Percentiles rank a stretch among this genome's conserved stretches.
These are phyloP conservation scores for Tetrapisispora arboricola DNA, from an alignment of 805 yeast genomes.

Conservation along the genomic window DNA sequence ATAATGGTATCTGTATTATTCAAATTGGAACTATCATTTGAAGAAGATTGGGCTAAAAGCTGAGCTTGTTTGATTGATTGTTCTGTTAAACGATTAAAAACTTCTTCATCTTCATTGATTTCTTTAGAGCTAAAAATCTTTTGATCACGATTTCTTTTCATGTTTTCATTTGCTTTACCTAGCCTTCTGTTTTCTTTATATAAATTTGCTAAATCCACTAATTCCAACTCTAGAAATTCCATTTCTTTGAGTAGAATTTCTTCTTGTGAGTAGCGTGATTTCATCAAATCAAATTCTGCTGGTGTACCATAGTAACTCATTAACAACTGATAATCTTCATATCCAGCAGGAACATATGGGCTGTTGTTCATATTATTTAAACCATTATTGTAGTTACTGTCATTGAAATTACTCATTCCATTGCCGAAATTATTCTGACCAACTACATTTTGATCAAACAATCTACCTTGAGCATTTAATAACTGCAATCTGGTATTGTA, in stretches of 20 bases:
- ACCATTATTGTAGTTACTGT: not conserved
- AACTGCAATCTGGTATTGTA: conserved; percentile 12
- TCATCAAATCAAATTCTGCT: conserved; percentile 8
- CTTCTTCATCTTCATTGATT: not conserved
- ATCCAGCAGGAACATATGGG: not conserved
- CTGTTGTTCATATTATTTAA: not conserved
- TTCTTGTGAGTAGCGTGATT: conserved; percentile 13
- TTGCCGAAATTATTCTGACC: not conserved
- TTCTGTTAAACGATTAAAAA: not conserved
- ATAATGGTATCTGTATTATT: not conserved
- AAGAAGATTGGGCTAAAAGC: not conserved
- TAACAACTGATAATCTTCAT: not conserved
- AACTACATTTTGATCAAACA: not conserved
- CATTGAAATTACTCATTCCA: not conserved
- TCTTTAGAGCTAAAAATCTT: not conserved
- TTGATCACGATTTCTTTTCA: not conserved
- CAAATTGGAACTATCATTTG: not conserved
- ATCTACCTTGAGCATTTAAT: conserved; percentile 6
- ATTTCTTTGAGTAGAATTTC: conserved; percentile 17
- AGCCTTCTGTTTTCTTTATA: not conserved
- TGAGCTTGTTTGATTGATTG: not conserved
- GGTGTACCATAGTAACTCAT: conserved; percentile 4
- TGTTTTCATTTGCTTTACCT: not conserved
- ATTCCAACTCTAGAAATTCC: conserved; percentile 10
- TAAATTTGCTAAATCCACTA: conserved; percentile 10